These are phyloP conservation scores for Stygiomarasmius scandens DNA, from an alignment of 1,284 basidiomycete species.

Conservation along the genomic window DNA sequence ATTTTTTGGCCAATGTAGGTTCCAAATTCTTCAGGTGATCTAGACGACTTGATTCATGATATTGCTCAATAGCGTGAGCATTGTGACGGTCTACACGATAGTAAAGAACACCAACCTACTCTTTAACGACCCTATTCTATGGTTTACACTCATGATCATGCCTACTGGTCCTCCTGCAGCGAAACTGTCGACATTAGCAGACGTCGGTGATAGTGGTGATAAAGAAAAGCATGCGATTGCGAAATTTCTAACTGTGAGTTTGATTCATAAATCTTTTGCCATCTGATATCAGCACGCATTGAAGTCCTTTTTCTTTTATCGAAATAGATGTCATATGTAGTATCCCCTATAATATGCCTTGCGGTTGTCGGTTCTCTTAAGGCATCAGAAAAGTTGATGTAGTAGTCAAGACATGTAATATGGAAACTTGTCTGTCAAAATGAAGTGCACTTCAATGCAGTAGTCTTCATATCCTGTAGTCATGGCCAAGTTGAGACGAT, in stretches of 20 bases:
- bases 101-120: constrained; percentile 17
- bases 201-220: constrained; percentile 12
- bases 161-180: constrained; percentile 21
- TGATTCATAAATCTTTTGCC: neutral
- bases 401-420: too few relatives aligned
- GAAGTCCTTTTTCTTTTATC: neutral
- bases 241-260: constrained; percentile 17
- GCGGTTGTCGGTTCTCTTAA: constrained; percentile 18
- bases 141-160: constrained; percentile 25
- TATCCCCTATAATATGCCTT: constrained; percentile 18
- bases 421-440: too few relatives aligned
- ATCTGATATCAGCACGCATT: too few relatives aligned
- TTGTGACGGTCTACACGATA: constrained; percentile 17
- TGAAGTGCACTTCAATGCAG: too few relatives aligned
- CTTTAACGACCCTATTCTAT: constrained; percentile 19
- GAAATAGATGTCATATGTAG: constrained; percentile 15
- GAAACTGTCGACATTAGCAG: constrained; percentile 16
- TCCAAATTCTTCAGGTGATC: neutral
- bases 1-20: constrained; percentile 13
- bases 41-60: neutral
- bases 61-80: constrained; percentile 12
- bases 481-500: too few relatives aligned
- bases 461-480: too few relatives aligned
- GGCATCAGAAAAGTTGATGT: constrained; percentile 5
- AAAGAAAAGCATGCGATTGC: constrained; percentile 20